phyloP scores from a whole-genome alignment of 352 stramenopile species.

The Poterioochromonas sp. region DNA sequence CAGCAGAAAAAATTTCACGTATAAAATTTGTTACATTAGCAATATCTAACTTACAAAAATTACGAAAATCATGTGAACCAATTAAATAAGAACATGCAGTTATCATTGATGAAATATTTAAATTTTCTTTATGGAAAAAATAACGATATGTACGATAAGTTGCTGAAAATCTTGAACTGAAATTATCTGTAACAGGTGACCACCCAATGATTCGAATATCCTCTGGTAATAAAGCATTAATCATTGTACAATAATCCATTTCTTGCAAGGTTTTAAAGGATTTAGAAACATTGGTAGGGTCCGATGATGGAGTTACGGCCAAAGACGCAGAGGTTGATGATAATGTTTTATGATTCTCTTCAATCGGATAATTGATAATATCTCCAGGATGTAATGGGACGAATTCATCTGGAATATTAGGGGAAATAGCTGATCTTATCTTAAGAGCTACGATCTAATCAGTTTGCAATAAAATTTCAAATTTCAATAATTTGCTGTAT shows the following conservation, averaged over 20 bases:
- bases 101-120: constrained; percentile 71
- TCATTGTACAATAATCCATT: constrained; percentile 85
- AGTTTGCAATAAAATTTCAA: background rate
- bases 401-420: background rate
- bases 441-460: background rate
- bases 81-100: constrained; percentile 70
- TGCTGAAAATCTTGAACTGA: constrained; percentile 88
- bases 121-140: constrained; percentile 67
- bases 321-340: no score
- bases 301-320: background rate
- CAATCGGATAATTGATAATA: background rate
- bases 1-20: constrained; percentile 44
- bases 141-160: constrained; percentile 89
- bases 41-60: constrained; percentile 97
- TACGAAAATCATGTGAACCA: constrained; percentile 93
- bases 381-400: background rate
- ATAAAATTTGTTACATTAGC: constrained; percentile 89
- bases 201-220: constrained; percentile 69
- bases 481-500: background rate
- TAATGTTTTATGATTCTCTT: constrained; percentile 37
- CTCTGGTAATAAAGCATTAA: constrained; percentile 88
- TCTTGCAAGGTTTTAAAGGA: constrained; percentile 52
- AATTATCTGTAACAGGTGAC: constrained; percentile 67
- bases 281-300: background rate
- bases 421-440: background rate